A percentile compares a stretch with the other conserved stretches of the same genome.
phyloP scores from a whole-genome alignment of 129 eudicot genomes.

The Ambrosia trifida region DNA sequence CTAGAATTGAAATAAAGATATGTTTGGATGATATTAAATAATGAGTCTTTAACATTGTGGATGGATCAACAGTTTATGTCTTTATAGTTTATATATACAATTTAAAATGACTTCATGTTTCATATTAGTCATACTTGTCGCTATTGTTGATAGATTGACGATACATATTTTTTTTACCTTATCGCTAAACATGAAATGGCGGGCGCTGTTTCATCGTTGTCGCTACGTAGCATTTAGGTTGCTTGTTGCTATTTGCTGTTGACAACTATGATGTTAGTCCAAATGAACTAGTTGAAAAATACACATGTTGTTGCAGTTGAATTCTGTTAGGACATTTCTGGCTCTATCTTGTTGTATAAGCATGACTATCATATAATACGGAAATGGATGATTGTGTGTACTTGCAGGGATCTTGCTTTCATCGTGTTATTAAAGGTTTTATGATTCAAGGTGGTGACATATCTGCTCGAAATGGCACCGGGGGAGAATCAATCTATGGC shows the following conservation, averaged over 20 bases:
- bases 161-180: too few species aligned
- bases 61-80: too few species aligned
- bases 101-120: background rate
- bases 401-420: constrained; percentile 78
- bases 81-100: background rate
- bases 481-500: constrained; percentile 91
- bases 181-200: too few species aligned
- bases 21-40: too few species aligned
- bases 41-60: too few species aligned
- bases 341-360: constrained; percentile 1
- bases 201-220: too few species aligned
- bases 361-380: background rate
- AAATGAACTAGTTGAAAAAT: background rate
- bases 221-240: too few species aligned
- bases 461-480: constrained; percentile 65
- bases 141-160: too few species aligned
- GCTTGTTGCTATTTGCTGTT: too few species aligned
- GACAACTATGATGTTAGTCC: too few species aligned
- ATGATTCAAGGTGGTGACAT: constrained; percentile 92
- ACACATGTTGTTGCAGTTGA: background rate
- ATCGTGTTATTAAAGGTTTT: constrained; percentile 70
- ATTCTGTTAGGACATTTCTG: background rate
- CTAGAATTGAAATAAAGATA: too few species aligned
- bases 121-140: too few species aligned
- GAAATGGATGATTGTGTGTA: background rate